phyloP scores from a whole-genome alignment of 2,329 filamentous ascomycete genomes.

The Dendryphion nanum region DNA sequence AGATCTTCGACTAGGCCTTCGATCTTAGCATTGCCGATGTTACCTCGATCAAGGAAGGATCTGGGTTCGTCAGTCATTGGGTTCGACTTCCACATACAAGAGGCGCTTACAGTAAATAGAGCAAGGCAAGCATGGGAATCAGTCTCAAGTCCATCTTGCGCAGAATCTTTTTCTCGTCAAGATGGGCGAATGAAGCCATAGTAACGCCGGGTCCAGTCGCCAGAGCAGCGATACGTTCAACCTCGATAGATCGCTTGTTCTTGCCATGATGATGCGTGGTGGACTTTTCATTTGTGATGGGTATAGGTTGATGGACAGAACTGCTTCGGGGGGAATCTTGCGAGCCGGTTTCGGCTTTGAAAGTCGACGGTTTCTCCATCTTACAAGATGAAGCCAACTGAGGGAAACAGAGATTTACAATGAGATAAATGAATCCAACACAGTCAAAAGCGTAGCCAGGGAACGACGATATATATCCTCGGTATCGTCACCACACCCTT shows the following conservation, averaged over 20 bases:
- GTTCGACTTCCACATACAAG: no score
- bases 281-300: not conserved
- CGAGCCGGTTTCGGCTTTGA: slow-evolving; percentile 3
- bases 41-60: not conserved
- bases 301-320: slow-evolving; percentile 4
- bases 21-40: slow-evolving; percentile 40
- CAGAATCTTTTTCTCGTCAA: slow-evolving; percentile 41
- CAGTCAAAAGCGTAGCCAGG: no score
- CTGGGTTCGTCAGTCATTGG: no score
- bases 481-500: no score
- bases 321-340: slow-evolving; percentile 5
- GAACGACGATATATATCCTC: no score
- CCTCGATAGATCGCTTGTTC: slow-evolving; percentile 15
- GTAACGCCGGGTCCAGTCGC: slow-evolving; percentile 26
- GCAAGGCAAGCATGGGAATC: slow-evolving; percentile 39
- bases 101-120: slow-evolving; percentile 42
- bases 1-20: slow-evolving; percentile 26
- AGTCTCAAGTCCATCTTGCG: slow-evolving; percentile 42
- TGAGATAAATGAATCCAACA: no score
- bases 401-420: no score
- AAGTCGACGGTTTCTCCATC: slow-evolving; percentile 15
- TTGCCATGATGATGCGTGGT: slow-evolving; percentile 7
- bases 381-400: no score
- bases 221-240: slow-evolving; percentile 22
- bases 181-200: slow-evolving; percentile 32